These are phyloP conservation scores for Pestalotiopsis sp. DNA, from an alignment of 2,329 filamentous ascomycete species.

Conservation along the genomic window DNA sequence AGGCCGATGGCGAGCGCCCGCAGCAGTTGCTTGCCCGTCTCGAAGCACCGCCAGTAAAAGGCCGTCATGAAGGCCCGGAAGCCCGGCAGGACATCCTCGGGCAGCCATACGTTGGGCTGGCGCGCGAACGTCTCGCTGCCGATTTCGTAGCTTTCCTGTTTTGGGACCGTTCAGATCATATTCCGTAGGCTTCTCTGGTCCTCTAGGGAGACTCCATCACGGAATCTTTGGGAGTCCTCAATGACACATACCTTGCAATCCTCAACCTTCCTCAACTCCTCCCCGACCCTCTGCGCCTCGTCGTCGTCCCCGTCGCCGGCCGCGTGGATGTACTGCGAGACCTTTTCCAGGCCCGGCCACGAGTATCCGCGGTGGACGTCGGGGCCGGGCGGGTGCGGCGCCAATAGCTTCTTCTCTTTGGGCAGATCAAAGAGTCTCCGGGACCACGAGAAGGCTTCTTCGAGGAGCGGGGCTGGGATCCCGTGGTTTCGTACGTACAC, in stretches of 20 bases:
- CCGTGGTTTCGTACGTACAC: slow-evolving; percentile 32
- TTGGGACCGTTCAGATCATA: neutral
- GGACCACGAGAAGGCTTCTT: slow-evolving; percentile 40
- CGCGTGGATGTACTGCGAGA: slow-evolving; percentile 45
- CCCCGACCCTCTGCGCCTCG: slow-evolving; percentile 39
- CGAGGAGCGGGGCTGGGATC: slow-evolving; percentile 34
- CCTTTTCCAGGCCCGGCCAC: slow-evolving; percentile 56
- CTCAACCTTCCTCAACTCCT: slow-evolving; percentile 45
- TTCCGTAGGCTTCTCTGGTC: neutral
- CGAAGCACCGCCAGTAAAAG: slow-evolving; percentile 52
- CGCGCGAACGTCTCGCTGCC: slow-evolving; percentile 45
- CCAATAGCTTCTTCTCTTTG: slow-evolving; percentile 36
- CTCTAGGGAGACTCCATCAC: neutral
- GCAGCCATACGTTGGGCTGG: slow-evolving; percentile 54
- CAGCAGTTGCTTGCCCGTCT: slow-evolving; percentile 44
- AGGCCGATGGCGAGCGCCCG: slow-evolving; percentile 49
- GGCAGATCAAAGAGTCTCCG: slow-evolving; percentile 34
- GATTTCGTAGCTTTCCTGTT: slow-evolving; percentile 54
- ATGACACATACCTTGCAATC: slow-evolving; percentile 58
- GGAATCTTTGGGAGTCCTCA: too few species aligned
- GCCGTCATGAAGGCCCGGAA: slow-evolving; percentile 49
- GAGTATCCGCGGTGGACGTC: slow-evolving; percentile 58
- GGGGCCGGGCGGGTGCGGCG: slow-evolving; percentile 42
- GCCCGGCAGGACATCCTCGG: slow-evolving; percentile 43
- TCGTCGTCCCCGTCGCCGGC: slow-evolving; percentile 41